Conservation (phyloP, 2,329 filamentous ascomycete genomes). For the Lecanicillium sp. region DNA sequence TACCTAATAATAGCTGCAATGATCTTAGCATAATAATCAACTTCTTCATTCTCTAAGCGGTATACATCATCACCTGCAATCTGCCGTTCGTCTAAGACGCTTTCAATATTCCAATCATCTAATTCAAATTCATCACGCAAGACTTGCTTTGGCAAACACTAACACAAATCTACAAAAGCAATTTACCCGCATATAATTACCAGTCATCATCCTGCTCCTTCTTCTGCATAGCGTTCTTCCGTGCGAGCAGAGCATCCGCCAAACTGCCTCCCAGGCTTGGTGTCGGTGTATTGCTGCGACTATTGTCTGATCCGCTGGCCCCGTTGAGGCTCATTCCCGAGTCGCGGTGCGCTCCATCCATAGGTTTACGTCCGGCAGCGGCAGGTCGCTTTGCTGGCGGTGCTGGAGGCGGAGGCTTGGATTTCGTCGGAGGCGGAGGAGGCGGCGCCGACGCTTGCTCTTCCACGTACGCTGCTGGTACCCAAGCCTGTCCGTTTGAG, state of each 20-base stretch:
- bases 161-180: constrained; percentile 1
- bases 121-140: not conserved
- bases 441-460: constrained; percentile 61
- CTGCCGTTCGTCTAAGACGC: too few species aligned
- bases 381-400: constrained; percentile 76
- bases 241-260: constrained; percentile 68
- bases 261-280: constrained; percentile 65
- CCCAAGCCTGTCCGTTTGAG: constrained; percentile 70
- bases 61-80: not conserved
- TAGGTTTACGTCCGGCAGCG: constrained; percentile 58
- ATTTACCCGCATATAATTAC: constrained; percentile 28
- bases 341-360: constrained; percentile 62
- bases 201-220: constrained; percentile 64
- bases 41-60: not conserved
- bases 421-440: constrained; percentile 55
- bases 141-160: too few species aligned
- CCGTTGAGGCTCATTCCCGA: constrained; percentile 55
- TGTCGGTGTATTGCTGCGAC: constrained; percentile 63
- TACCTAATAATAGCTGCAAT: too few species aligned
- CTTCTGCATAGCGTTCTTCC: constrained; percentile 69
- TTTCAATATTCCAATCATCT: not conserved
- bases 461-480: constrained; percentile 88
- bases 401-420: constrained; percentile 54
- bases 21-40: too few species aligned
- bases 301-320: constrained; percentile 47